These are phyloP conservation scores for Pseudocercospora eumusae DNA, from an alignment of 2,329 filamentous ascomycete species.

Conservation along the genomic window DNA sequence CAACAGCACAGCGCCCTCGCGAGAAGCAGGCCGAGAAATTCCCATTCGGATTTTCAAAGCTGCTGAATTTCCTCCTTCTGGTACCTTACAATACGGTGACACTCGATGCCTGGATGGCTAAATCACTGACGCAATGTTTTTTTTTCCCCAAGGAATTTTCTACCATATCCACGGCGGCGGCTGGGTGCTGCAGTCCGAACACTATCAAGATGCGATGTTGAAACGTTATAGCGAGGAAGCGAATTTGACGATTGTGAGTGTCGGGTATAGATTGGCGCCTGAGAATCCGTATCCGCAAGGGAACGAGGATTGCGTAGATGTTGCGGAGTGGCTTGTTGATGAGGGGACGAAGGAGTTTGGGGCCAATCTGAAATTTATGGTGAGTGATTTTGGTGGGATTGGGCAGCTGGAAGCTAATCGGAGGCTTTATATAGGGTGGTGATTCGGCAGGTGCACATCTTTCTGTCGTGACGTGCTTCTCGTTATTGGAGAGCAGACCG, in stretches of 20 bases:
- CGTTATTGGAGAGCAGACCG: constrained; percentile 47
- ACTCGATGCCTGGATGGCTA: not conserved
- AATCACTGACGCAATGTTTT: too few species aligned
- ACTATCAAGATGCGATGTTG: constrained; percentile 51
- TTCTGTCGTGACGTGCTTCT: constrained; percentile 49
- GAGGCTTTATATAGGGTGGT: too few species aligned
- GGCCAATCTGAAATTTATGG: constrained; percentile 36
- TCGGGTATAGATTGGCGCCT: constrained; percentile 62
- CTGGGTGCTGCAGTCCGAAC: constrained; percentile 48
- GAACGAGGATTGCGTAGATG: constrained; percentile 60
- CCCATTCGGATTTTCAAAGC: constrained; percentile 57
- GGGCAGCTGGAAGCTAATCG: too few species aligned
- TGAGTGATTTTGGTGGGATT: not conserved
- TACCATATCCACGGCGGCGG: constrained; percentile 59
- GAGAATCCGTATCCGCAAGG: constrained; percentile 60
- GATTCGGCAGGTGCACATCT: constrained; percentile 58
- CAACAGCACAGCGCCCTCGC: constrained; percentile 54
- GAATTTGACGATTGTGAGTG: constrained; percentile 54
- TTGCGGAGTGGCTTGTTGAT: constrained; percentile 56
- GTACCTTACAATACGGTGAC: too few species aligned
- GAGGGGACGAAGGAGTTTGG: constrained; percentile 49
- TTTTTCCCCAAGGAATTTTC: constrained; percentile 49
- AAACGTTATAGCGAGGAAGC: constrained; percentile 54
- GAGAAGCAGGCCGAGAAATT: constrained; percentile 54
- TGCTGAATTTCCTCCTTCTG: constrained; percentile 41